These are phyloP conservation scores for Suillus discolor DNA, from an alignment of 768 basidiomycete genomes.

Conservation along the genomic window DNA sequence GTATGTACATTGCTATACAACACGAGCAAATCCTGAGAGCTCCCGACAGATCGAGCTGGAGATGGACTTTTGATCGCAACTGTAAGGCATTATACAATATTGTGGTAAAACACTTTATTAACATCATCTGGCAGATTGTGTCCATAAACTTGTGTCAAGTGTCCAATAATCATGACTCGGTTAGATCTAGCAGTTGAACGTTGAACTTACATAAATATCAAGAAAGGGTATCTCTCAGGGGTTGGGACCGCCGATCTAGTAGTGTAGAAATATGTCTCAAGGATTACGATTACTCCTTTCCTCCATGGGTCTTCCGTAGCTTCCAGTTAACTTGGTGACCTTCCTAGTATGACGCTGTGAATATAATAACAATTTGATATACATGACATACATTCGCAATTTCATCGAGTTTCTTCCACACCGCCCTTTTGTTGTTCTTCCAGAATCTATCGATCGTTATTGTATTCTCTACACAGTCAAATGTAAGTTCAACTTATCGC, in stretches of 20 bases:
- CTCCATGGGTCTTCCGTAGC: not conserved
- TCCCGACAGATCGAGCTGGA: conserved; percentile 15
- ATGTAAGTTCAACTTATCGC: not conserved
- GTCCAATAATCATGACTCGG: not conserved
- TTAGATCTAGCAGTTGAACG: not conserved
- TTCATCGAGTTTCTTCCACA: not conserved
- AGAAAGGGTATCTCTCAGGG: not conserved
- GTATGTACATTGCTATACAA: conserved; percentile 11
- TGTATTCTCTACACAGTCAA: not conserved
- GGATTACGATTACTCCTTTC: not conserved
- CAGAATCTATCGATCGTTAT: not conserved
- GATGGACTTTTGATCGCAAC: conserved; percentile 11
- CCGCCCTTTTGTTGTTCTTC: not conserved
- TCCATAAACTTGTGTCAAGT: no score
- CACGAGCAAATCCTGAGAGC: not conserved
- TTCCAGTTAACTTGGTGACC: not conserved
- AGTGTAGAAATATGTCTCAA: not conserved
- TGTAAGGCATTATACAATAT: not conserved
- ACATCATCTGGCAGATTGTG: not conserved
- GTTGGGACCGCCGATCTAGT: not conserved
- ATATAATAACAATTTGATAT: not conserved
- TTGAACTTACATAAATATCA: not conserved
- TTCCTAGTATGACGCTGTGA: not conserved
- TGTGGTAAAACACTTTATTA: not conserved
- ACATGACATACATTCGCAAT: not conserved